Evolutionary conservation across 1,284 basidiomycete genomes (phyloP).

Genomic region (Puccinia novopanici): DNA sequence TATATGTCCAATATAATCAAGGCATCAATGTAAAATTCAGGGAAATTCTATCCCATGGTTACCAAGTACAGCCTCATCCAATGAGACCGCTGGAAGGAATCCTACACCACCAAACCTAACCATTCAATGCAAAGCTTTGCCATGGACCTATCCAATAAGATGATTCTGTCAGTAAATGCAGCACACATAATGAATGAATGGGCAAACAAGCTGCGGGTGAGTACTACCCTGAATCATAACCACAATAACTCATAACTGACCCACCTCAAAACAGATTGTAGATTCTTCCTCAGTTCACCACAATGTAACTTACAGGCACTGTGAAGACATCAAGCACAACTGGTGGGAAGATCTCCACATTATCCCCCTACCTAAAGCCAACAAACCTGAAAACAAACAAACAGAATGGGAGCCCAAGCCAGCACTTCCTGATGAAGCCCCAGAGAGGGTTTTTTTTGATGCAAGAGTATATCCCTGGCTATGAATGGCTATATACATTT

Average conservation of each 20-base stretch:
- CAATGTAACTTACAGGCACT: neutral
- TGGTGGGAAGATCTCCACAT: neutral
- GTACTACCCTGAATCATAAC: no score
- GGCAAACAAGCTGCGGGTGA: neutral
- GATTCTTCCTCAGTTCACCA: neutral
- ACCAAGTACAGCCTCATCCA: neutral
- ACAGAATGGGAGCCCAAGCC: no score
- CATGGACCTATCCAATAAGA: neutral
- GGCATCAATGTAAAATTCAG: neutral
- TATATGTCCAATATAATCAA: neutral
- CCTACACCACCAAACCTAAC: neutral
- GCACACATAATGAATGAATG: neutral
- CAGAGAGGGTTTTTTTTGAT: no score
- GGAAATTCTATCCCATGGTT: neutral
- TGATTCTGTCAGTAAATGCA: neutral
- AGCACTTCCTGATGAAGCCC: no score
- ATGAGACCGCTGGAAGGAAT: neutral
- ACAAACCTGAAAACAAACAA: no score
- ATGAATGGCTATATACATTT: neutral
- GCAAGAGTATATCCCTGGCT: no score
- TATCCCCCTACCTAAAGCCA: neutral
- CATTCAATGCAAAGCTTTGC: neutral
- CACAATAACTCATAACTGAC: neutral
- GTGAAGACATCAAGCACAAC: neutral
- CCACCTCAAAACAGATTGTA: neutral